Conservation (phyloP, 2,329 filamentous ascomycete genomes). For the Xylogone sp. region DNA sequence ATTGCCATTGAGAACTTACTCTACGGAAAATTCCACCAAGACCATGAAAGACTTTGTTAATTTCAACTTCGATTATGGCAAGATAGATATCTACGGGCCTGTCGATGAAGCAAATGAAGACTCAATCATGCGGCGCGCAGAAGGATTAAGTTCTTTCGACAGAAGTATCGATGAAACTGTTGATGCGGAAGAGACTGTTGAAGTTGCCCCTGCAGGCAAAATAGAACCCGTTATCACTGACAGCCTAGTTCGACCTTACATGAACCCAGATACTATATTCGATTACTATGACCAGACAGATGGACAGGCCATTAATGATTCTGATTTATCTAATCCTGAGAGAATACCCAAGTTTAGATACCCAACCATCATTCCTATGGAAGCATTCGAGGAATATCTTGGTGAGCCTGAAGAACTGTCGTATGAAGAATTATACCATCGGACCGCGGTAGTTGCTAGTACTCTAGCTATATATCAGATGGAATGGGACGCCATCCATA, state of each 20-base stretch:
- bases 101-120: not conserved
- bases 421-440: slow-evolving; percentile 21
- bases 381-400: slow-evolving; percentile 21
- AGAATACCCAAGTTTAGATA: slow-evolving; percentile 14
- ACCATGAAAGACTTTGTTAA: not conserved
- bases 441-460: slow-evolving; percentile 13
- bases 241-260: slow-evolving; percentile 12
- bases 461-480: slow-evolving; percentile 18
- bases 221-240: not conserved
- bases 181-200: slow-evolving; percentile 6
- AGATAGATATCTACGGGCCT: not conserved
- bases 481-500: slow-evolving; percentile 22
- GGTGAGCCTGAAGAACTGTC: slow-evolving; percentile 17
- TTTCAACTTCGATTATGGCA: not conserved
- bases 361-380: slow-evolving; percentile 18
- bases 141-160: not conserved
- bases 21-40: not conserved
- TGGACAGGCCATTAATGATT: slow-evolving; percentile 5
- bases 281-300: slow-evolving; percentile 21
- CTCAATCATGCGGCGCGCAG: not conserved
- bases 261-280: slow-evolving; percentile 12
- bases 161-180: slow-evolving; percentile 2
- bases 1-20: not conserved
- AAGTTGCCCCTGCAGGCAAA: not conserved
- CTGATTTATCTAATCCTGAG: not conserved